Evolutionary conservation across 2,329 filamentous ascomycete species (phyloP).

Genomic region (Penicillium griseofulvum): DNA sequence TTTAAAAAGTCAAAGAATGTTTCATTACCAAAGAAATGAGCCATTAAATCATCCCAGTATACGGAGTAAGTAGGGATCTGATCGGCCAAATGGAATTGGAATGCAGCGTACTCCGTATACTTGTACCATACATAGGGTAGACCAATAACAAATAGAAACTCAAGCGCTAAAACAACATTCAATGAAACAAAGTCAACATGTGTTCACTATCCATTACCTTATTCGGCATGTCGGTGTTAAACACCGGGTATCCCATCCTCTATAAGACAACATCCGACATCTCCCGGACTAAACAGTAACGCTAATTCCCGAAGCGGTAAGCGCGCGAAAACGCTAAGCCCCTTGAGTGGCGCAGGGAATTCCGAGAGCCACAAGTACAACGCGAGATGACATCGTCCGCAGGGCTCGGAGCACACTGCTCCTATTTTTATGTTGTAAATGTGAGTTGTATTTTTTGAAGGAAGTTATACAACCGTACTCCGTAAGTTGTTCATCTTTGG

Average conservation of each 20-base stretch:
- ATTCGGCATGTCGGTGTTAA: constrained; percentile 23
- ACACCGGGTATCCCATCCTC: not conserved
- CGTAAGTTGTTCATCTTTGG: not conserved
- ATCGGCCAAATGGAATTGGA: not conserved
- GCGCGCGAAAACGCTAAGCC: constrained; percentile 10
- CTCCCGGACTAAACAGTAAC: constrained; percentile 17
- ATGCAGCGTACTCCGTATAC: too few species aligned
- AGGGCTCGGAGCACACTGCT: constrained; percentile 24
- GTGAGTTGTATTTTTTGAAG: not conserved
- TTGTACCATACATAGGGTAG: not conserved
- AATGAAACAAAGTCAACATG: not conserved
- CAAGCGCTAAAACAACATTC: not conserved
- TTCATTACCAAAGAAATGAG: not conserved
- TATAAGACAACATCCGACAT: not conserved
- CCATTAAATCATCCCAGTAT: constrained; percentile 4
- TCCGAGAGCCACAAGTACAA: constrained; percentile 15
- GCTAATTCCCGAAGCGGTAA: not conserved
- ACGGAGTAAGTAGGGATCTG: not conserved
- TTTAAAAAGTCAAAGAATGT: not conserved
- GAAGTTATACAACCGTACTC: not conserved
- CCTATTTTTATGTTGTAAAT: constrained; percentile 2
- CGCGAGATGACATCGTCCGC: constrained; percentile 22
- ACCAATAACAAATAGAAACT: not conserved
- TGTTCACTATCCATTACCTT: not conserved
- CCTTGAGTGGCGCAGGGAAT: constrained; percentile 19